These are phyloP conservation scores for Pogostemon cablin DNA, from an alignment of 257 asterid species.

Conservation along the genomic window DNA sequence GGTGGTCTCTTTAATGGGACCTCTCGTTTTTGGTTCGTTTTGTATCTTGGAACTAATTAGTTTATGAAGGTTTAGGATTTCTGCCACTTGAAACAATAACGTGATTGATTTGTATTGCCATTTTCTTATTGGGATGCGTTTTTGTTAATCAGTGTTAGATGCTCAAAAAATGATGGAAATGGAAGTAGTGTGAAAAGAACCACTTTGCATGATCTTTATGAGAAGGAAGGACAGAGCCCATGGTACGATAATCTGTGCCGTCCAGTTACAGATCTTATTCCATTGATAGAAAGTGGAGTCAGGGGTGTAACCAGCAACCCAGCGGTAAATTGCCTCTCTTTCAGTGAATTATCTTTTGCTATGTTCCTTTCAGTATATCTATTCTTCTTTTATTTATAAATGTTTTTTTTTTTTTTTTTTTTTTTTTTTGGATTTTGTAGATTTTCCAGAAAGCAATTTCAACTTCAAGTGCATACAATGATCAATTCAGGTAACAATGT, in stretches of 20 bases:
- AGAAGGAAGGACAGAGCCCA: slow-evolving; percentile 96
- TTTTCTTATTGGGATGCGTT: slow-evolving; percentile 1
- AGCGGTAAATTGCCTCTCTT: slow-evolving; percentile 58
- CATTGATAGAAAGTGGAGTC: slow-evolving; percentile 88
- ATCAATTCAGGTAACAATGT: slow-evolving; percentile 78
- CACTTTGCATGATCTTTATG: slow-evolving; percentile 93
- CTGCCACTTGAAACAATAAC: slow-evolving; percentile 2
- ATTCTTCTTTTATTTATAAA: background rate
- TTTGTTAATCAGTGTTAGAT: slow-evolving; percentile 58
- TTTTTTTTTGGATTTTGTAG: slow-evolving; percentile 47
- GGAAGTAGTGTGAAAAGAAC: slow-evolving; percentile 73
- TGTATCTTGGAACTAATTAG: slow-evolving; percentile 1
- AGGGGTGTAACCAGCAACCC: slow-evolving; percentile 99
- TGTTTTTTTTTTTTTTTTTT: background rate
- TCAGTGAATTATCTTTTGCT: background rate
- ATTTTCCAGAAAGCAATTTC: slow-evolving; percentile 99
- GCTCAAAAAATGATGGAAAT: slow-evolving; percentile 77
- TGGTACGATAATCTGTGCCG: slow-evolving; percentile 98
- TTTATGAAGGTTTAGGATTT: slow-evolving; percentile 4
- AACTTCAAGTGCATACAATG: slow-evolving; percentile 96
- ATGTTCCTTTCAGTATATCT: background rate
- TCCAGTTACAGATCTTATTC: slow-evolving; percentile 96
- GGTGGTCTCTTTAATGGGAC: background rate
- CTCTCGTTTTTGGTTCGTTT: background rate
- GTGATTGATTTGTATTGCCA: background rate